These are phyloP conservation scores for Rhizophlyctis rosea DNA, from an alignment of 192 early-diverging fungal species.

Conservation along the genomic window DNA sequence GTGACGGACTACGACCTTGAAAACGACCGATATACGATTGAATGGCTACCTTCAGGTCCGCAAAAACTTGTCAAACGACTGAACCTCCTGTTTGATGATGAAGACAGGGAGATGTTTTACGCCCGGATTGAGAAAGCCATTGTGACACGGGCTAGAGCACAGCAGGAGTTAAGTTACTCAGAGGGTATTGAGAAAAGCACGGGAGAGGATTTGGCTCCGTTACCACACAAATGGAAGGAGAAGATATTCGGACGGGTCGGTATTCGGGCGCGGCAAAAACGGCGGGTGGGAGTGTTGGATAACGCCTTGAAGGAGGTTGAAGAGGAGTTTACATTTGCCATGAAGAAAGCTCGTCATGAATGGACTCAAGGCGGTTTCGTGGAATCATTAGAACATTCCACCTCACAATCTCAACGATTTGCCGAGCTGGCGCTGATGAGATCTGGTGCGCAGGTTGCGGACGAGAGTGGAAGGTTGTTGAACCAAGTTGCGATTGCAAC, in stretches of 20 bases:
- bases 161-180: constrained; percentile 7
- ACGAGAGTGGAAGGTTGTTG: constrained; percentile 13
- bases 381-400: background rate
- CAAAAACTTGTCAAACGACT: constrained; percentile 30
- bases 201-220: constrained; percentile 2
- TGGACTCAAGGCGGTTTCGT: background rate
- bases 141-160: constrained; percentile 5
- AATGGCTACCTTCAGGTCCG: constrained; percentile 21
- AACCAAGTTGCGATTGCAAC: constrained; percentile 21
- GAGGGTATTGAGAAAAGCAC: constrained; percentile 1
- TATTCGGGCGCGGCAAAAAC: background rate
- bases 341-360: constrained; percentile 30
- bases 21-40: constrained; percentile 26
- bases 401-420: constrained; percentile 25
- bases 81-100: constrained; percentile 34
- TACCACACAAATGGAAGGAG: constrained; percentile 18
- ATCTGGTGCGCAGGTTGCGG: constrained; percentile 25
- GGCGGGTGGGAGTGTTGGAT: constrained; percentile 15
- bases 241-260: constrained; percentile 20
- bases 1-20: constrained; percentile 29
- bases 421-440: constrained; percentile 17
- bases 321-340: constrained; percentile 25
- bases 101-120: constrained; percentile 29
- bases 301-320: constrained; percentile 19
- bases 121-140: constrained; percentile 31